Conservation (phyloP, 176 grass and related monocot species). For the Triticum dicoccoides region DNA sequence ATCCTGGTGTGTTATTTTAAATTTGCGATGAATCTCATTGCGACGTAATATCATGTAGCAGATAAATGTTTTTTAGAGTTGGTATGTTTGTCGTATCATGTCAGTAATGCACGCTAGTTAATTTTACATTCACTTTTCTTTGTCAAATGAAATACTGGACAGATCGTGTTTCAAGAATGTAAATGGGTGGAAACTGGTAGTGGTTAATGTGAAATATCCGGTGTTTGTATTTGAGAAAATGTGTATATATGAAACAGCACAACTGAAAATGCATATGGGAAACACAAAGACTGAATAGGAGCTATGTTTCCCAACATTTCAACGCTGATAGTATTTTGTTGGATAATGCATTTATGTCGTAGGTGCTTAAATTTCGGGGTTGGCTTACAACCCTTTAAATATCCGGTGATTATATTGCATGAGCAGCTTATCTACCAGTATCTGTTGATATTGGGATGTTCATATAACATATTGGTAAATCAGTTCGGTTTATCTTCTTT, state of each 20-base stretch:
- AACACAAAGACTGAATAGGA: not conserved
- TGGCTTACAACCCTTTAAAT: not conserved
- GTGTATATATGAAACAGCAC: not conserved
- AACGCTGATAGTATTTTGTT: not conserved
- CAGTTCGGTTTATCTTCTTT: slow-evolving; percentile 16
- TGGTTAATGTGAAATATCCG: not conserved
- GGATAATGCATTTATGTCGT: not conserved
- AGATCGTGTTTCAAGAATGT: not conserved
- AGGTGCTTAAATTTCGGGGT: not conserved
- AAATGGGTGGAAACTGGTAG: not conserved
- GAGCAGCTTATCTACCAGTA: not conserved
- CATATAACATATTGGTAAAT: slow-evolving; percentile 13
- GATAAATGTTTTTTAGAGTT: not conserved
- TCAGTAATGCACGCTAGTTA: not conserved
- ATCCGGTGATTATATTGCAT: not conserved
- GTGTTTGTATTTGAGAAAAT: not conserved
- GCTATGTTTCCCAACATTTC: not conserved
- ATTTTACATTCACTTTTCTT: not conserved
- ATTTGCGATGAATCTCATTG: not conserved
- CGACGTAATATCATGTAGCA: not conserved
- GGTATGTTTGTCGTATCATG: not conserved
- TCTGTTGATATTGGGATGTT: slow-evolving; percentile 6
- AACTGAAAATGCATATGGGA: not conserved
- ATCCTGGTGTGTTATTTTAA: slow-evolving; percentile 1
- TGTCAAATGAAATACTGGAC: not conserved